Evolutionary conservation across 768 basidiomycete species (phyloP), one percentile per base, ranked within the genome.

Genomic region (Gyrodon lividus): DNA sequence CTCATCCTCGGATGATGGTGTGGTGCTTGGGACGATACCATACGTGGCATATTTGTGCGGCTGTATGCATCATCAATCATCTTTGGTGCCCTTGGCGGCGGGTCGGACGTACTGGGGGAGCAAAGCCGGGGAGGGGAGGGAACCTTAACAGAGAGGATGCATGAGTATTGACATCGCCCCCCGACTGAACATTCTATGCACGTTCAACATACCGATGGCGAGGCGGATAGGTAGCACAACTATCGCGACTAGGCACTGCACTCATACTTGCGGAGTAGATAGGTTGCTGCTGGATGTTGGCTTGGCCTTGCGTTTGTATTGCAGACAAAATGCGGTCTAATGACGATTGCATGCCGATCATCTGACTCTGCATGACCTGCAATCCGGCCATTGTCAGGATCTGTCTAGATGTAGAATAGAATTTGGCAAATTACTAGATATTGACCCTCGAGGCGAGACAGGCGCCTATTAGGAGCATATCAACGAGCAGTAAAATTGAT

Each of bases 341-440:
- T 22, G 90, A 87, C 5, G 89, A 87, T 70, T 93, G 92, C 86
- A 93, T 89, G 60, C 91, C 91, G 60, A 93, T 92, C 88, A 93
- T 92, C 67, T 92, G 91, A 71, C 89, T 90, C 68, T 93, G 89
- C 82, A 93, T 89, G 59, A 91, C 86, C 89, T 90, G 55, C 37
- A 33, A 54, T 51, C 20, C 17, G 16, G 31, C 24, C 26, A 39
- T 37, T 19, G 45, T 38, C 40, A 55, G 48, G 41, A 30, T n/a
- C 19, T 10, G 23, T 46, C 39, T 13, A 34, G 28, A 6, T 20
- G 41, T 9, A 23, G 26, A 43, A 8, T 3, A 16, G 17, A 42
- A 13, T 24, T 24, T 51, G 40, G 26, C 19, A 68, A 37, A 22
- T 51, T 74, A 91, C 88, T 67, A 93, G 63, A 65, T 91, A 92